Percentiles rank a stretch among this genome's conserved stretches.
Conservation (phyloP, 2,329 filamentous ascomycete species). For the Lasiodiplodia sp. region DNA sequence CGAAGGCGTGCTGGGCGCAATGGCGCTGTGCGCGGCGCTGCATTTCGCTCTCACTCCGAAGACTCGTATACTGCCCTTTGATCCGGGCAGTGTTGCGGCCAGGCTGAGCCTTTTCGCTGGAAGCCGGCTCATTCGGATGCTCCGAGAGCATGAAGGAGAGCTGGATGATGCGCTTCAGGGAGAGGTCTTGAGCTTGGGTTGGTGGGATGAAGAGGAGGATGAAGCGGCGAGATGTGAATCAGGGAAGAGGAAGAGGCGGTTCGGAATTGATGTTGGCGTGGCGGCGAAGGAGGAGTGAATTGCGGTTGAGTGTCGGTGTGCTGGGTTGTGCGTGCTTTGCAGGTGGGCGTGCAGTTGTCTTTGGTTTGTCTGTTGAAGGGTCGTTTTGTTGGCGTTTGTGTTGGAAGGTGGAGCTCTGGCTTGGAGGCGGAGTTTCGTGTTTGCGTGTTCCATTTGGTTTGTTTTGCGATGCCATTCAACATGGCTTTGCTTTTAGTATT, state of each 20-base stretch:
- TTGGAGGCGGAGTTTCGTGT: too few species aligned
- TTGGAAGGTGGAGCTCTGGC: too few species aligned
- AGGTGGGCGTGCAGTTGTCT: too few species aligned
- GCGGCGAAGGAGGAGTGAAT: background rate
- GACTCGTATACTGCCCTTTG: background rate
- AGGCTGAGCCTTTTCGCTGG: background rate
- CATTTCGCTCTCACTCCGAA: background rate
- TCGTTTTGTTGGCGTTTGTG: too few species aligned
- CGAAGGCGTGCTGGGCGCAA: background rate
- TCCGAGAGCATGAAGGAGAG: background rate
- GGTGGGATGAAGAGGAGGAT: background rate
- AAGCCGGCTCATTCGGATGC: background rate
- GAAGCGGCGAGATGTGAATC: too few species aligned
- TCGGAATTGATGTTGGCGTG: background rate
- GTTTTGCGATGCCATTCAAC: too few species aligned
- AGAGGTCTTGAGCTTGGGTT: background rate
- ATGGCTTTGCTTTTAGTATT: too few species aligned
- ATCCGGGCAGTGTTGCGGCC: background rate
- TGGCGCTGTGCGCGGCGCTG: background rate
- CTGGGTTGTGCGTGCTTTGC: too few species aligned
- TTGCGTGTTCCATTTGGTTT: too few species aligned
- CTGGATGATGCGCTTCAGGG: background rate
- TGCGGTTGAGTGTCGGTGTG: background rate
- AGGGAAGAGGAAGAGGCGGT: background rate
- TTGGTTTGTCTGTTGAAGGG: too few species aligned